These are phyloP conservation scores for Senna siamea DNA, from an alignment of 306 rosid species.

Conservation along the genomic window DNA sequence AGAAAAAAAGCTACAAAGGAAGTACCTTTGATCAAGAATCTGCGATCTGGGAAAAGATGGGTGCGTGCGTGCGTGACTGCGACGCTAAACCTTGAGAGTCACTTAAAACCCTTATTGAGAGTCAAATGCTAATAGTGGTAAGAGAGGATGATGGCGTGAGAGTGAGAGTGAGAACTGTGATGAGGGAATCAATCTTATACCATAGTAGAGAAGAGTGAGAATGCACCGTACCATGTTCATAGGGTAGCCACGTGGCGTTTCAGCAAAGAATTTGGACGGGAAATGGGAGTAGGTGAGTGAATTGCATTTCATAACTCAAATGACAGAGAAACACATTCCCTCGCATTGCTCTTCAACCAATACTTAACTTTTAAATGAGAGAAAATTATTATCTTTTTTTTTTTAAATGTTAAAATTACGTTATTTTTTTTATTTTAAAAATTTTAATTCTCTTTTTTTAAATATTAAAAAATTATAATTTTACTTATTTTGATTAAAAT, in stretches of 20 bases:
- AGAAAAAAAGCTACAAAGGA: background rate
- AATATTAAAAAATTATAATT: too few relatives aligned
- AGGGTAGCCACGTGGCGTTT: slow-evolving; percentile 5
- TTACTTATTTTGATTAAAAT: too few relatives aligned
- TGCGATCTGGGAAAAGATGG: background rate
- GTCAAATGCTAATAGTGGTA: background rate
- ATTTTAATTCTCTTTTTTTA: too few relatives aligned
- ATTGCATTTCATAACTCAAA: background rate
- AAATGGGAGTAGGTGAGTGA: background rate
- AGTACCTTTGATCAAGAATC: slow-evolving; percentile 4
- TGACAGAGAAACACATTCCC: too few relatives aligned
- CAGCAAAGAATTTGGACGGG: background rate
- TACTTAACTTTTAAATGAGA: too few relatives aligned
- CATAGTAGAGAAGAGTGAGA: background rate
- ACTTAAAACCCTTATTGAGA: background rate
- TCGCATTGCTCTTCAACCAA: too few relatives aligned
- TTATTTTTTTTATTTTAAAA: too few relatives aligned
- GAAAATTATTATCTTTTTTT: too few relatives aligned
- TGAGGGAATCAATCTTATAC: background rate
- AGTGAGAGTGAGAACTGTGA: too few relatives aligned
- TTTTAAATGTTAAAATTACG: too few relatives aligned
- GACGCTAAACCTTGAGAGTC: background rate
- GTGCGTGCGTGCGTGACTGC: too few relatives aligned
- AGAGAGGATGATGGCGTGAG: too few relatives aligned
- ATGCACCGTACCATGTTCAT: background rate